Evolutionary conservation across 2,329 filamentous ascomycete genomes (phyloP), one percentile per base, ranked within the genome.

Genomic region (Arthroderma sp.): DNA sequence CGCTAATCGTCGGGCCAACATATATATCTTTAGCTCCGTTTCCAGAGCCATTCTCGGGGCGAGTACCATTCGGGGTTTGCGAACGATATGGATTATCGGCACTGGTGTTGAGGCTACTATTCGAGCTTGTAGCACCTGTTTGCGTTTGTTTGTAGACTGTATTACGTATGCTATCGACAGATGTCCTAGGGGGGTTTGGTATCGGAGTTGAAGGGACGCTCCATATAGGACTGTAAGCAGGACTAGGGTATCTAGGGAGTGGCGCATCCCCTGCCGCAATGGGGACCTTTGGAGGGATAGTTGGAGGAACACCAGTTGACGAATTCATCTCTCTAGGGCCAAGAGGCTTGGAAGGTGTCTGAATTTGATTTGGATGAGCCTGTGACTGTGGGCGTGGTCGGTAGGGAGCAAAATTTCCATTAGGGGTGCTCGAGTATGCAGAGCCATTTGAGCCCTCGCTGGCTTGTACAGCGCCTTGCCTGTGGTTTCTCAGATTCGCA

Each of bases 1-100:
- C 81, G 2, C 80, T 82, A 41, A 95, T 85, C 68, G 74, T 81
- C 67, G 70, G 77, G 67, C 70, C 85, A 68, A 68, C 83, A 61
- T 73, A 78, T 63, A 75, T 77, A 57, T 81, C 67, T 61, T 72
- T 61, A 60, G 76, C 66, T 72, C 70, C 67, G 72, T 74, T 70
- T 69, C 71, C 64, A 64, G 67, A 59, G 39, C 73, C 65, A 66
- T 71, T 65, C 57, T 68, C 61, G 56, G 68, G 61, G 60, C 73
- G 64, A 41, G 71, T 53, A 55, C 71, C 73, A 62, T 74, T 75
- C 11, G 73, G 73, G 3, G 75, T 76, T 21, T 65, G 66, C 39
- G 74, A 73, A 47, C 74, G 66, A 58, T 76, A 76, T 1, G 73
- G 72, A 57, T 73, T 74, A 44, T 76, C 73, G 49, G 71, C 66